These are phyloP conservation scores for Gloeophyllum trabeum DNA, from an alignment of 768 basidiomycete species.

Conservation along the genomic window DNA sequence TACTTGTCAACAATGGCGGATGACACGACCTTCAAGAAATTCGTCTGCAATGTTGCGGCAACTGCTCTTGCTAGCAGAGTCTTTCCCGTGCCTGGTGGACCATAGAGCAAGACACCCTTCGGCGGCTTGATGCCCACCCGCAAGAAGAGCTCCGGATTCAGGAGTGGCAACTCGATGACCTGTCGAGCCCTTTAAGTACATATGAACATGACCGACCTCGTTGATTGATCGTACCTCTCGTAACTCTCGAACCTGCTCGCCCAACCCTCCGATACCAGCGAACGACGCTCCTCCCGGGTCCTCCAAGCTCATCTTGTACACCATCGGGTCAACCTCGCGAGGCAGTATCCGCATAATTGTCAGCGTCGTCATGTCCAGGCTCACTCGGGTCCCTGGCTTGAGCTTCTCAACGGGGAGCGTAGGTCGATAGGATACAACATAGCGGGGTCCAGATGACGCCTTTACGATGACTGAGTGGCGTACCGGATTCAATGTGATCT, in stretches of 20 bases:
- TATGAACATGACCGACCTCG: not conserved
- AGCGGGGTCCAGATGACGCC: constrained; percentile 95
- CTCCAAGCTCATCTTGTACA: constrained; percentile 99
- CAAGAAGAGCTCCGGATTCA: constrained; percentile 88
- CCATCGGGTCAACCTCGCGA: constrained; percentile 93
- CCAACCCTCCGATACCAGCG: constrained; percentile 92
- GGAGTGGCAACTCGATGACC: constrained; percentile 93
- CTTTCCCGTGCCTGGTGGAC: constrained; percentile 95
- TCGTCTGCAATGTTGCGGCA: constrained; percentile 90
- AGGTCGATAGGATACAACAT: constrained; percentile 95
- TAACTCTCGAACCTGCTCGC: constrained; percentile 93
- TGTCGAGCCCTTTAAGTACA: constrained; percentile 15
- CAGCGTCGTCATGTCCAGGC: constrained; percentile 97
- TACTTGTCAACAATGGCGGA: constrained; percentile 98
- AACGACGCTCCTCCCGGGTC: constrained; percentile 94
- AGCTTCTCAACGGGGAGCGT: constrained; percentile 86
- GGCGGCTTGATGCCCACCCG: constrained; percentile 97
- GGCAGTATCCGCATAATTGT: constrained; percentile 99
- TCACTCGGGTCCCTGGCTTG: constrained; percentile 89
- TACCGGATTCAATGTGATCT: not conserved
- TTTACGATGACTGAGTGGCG: constrained; percentile 99
- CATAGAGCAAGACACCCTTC: constrained; percentile 92
- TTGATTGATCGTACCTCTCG: constrained; percentile 56
- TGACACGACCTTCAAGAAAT: constrained; percentile 97
- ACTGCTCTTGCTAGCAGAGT: constrained; percentile 91